Conservation (phyloP, 2,329 filamentous ascomycete species). For the Alternaria rosae region DNA sequence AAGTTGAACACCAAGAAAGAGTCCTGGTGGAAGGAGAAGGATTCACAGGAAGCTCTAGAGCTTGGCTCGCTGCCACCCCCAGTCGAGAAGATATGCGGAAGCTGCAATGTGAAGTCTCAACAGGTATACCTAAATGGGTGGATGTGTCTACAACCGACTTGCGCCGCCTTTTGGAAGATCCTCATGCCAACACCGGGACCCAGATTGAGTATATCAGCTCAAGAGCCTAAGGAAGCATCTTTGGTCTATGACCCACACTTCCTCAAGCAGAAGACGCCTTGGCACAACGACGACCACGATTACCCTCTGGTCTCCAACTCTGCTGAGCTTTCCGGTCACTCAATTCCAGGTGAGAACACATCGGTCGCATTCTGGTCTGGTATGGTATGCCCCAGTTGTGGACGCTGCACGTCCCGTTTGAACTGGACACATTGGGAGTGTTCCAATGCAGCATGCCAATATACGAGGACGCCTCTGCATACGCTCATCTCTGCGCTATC, state of each 20-base stretch:
- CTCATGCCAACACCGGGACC: not conserved
- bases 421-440: conserved; percentile 71
- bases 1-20: conserved; percentile 61
- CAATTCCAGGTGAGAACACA: conserved; percentile 56
- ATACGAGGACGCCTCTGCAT: conserved; percentile 48
- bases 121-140: conserved; percentile 59
- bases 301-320: conserved; percentile 43
- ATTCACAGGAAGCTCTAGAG: conserved; percentile 31
- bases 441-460: conserved; percentile 60
- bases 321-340: conserved; percentile 42
- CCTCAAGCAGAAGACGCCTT: conserved; percentile 61
- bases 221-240: conserved; percentile 39
- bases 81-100: conserved; percentile 47
- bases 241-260: conserved; percentile 66
- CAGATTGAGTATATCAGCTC: conserved; percentile 23
- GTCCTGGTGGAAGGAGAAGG: conserved; percentile 67
- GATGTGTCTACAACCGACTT: conserved; percentile 65
- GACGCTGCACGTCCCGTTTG: conserved; percentile 66
- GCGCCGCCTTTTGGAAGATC: conserved; percentile 64
- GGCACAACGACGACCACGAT: conserved; percentile 48
- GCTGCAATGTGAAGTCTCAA: conserved; percentile 42
- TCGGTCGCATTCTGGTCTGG: conserved; percentile 65
- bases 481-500: conserved; percentile 35
- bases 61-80: conserved; percentile 41
- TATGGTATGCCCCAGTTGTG: conserved; percentile 71